Base-by-base conservation (phyloP, 768 basidiomycete species). In the Naganishia friedmannii region DNA sequence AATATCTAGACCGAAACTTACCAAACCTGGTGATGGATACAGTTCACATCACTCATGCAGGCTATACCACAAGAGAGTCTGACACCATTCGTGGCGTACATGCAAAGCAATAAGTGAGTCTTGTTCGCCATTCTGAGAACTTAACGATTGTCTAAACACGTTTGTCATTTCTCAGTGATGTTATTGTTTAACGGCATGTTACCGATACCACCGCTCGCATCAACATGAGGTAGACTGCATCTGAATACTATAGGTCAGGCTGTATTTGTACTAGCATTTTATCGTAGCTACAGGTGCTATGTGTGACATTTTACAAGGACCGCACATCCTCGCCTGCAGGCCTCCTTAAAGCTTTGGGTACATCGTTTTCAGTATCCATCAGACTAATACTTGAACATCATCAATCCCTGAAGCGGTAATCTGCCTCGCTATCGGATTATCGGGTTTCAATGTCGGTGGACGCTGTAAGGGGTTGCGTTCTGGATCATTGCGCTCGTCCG, bases 381-480 rank as follows among this genome's bases (percentile, higher is more conserved):
- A 51, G 13, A 51, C 48, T 12, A 51, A n/a, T n/a, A 51, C 48
- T 26, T 51, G 48, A n/a, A 37, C 57, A 17, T 17, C 60, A n/a
- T 63, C 60, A 26, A 66, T 17, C 17, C 70, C 70, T 0, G 37
- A 28, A 26, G 51, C 67, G 45, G 71, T 68, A 10, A 72, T 72
- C 46, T 69, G 57, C 39, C 58, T 37, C 28, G 66, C 71, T 26
- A 72, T 39, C 9, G 67, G 67, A 58, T 69, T 53, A 6, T 72
- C 71, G 32, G 71, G 71, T 46, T 69, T 72, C 58, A 72, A 32
- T 29, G 71, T 72, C 26, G 46, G 45, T 26, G 65, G 53, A 21
- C 56, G 51, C 26, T 26, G 45, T 6, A 69, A 32, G 2, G 71
- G 67, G 13, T 32, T 48, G 19, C 70, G 28, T 6, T 54, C 65